Percentiles rank a stretch among this genome's conserved stretches.
These are phyloP conservation scores for Penicillium dipodomyicola DNA, from an alignment of 495 filamentous ascomycete species.

Conservation along the genomic window DNA sequence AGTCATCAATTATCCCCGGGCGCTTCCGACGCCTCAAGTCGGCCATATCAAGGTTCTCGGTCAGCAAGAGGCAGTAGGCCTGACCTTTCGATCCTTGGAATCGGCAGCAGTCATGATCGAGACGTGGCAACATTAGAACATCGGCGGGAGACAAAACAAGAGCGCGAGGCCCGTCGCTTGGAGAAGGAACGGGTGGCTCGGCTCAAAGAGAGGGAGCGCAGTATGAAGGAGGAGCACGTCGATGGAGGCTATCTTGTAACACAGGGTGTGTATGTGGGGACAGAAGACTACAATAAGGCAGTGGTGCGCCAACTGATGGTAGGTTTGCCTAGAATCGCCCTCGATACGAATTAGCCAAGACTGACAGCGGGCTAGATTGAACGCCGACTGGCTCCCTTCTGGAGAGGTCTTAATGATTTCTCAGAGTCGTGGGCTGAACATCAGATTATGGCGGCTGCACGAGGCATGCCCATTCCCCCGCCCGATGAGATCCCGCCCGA, in stretches of 20 bases:
- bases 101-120: slow-evolving; percentile 43
- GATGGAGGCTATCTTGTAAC: slow-evolving; percentile 96
- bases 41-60: slow-evolving; percentile 43
- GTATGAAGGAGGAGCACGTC: slow-evolving; percentile 87
- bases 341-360: slow-evolving; percentile 3
- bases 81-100: slow-evolving; percentile 56
- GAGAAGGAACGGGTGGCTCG: slow-evolving; percentile 76
- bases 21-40: slow-evolving; percentile 35
- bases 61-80: slow-evolving; percentile 52
- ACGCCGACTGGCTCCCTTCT: slow-evolving; percentile 88
- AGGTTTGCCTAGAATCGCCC: slow-evolving; percentile 23
- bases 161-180: slow-evolving; percentile 78
- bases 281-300: slow-evolving; percentile 89
- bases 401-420: slow-evolving; percentile 88
- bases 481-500: slow-evolving; percentile 78
- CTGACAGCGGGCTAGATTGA: slow-evolving; percentile 65
- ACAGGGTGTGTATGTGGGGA: slow-evolving; percentile 85
- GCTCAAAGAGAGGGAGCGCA: slow-evolving; percentile 81
- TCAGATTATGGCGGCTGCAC: slow-evolving; percentile 87
- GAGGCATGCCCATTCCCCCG: slow-evolving; percentile 78
- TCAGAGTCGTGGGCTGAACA: slow-evolving; percentile 87
- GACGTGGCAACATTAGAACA: slow-evolving; percentile 48
- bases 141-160: slow-evolving; percentile 83
- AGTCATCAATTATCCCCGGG: slow-evolving; percentile 39
- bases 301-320: slow-evolving; percentile 93